Percentiles rank a stretch among this genome's conserved stretches.
Evolutionary conservation across 306 rosid genomes (phyloP).

Genomic region (Vigna unguiculata): DNA sequence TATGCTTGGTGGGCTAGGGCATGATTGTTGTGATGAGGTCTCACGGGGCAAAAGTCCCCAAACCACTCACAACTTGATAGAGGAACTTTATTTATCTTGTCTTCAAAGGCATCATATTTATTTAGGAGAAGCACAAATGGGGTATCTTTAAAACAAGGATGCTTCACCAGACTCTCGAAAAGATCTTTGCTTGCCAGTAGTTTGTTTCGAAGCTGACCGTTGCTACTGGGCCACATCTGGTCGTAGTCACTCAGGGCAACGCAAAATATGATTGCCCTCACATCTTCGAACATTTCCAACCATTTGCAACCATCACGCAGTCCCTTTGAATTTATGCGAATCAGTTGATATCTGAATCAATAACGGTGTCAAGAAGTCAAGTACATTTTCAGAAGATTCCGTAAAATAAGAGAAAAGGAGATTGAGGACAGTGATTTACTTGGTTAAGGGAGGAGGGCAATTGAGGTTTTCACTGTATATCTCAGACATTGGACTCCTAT

Average conservation of each 20-base stretch:
- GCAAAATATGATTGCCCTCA: conserved; percentile 78
- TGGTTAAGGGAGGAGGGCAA: conserved; percentile 64
- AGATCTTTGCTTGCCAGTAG: conserved; percentile 77
- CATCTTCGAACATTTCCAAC: conserved; percentile 93
- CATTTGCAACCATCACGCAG: conserved; percentile 86
- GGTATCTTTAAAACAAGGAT: conserved; percentile 74
- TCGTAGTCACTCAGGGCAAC: conserved; percentile 84
- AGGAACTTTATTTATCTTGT: conserved; percentile 70
- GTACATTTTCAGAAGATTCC: conserved; percentile 37
- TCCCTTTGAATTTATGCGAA: conserved; percentile 81
- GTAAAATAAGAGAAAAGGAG: conserved; percentile 36
- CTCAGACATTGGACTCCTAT: conserved; percentile 86
- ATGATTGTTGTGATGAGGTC: conserved; percentile 66
- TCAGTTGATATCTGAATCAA: conserved; percentile 74
- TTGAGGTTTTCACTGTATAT: conserved; percentile 70
- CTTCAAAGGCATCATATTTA: conserved; percentile 83
- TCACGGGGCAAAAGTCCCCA: conserved; percentile 75
- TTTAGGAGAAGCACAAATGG: conserved; percentile 80
- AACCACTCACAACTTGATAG: conserved; percentile 88
- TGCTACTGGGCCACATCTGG: conserved; percentile 67
- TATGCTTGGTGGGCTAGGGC: conserved; percentile 82
- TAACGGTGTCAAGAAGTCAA: conserved; percentile 35
- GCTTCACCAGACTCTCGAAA: conserved; percentile 78
- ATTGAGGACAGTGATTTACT: conserved; percentile 59
- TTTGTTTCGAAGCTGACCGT: conserved; percentile 63